Conservation (phyloP, 257 asterid genomes). For the Nicotiana attenuata region DNA sequence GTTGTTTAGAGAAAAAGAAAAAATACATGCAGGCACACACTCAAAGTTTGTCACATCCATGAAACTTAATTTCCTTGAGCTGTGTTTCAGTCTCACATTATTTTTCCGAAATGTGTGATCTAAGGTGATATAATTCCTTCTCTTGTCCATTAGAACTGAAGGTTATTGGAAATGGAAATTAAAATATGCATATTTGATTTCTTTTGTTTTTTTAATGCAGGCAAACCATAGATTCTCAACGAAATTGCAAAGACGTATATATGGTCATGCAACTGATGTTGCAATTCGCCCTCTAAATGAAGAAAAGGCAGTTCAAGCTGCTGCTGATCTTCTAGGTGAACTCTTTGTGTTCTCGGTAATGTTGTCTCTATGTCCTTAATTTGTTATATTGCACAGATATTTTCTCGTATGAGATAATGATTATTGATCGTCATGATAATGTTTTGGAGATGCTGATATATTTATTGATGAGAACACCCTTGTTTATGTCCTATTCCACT, state of each 20-base stretch:
- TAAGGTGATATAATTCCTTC: not conserved
- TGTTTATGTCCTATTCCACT: not conserved
- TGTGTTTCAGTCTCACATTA: not conserved
- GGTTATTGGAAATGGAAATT: not conserved
- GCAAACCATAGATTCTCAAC: slow-evolving; percentile 78
- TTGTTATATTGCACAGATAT: not conserved
- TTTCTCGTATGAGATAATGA: not conserved
- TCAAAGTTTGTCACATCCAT: not conserved
- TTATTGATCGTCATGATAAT: not conserved
- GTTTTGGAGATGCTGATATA: not conserved
- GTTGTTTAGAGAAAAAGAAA: no score
- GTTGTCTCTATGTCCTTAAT: not conserved
- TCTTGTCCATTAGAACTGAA: not conserved
- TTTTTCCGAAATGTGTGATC: not conserved
- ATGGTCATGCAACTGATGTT: slow-evolving; percentile 73
- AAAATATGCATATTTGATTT: not conserved
- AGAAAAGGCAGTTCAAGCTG: slow-evolving; percentile 88
- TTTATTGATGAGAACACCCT: not conserved
- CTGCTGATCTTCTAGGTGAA: slow-evolving; percentile 87
- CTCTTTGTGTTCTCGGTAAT: slow-evolving; percentile 65
- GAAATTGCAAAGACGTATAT: slow-evolving; percentile 68
- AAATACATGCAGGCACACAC: not conserved
- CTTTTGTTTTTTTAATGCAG: slow-evolving; percentile 28
- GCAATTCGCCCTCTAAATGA: slow-evolving; percentile 82
- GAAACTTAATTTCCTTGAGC: not conserved